Conservation (phyloP, 805 yeast genomes). For the Lipomyces starkeyi region DNA sequence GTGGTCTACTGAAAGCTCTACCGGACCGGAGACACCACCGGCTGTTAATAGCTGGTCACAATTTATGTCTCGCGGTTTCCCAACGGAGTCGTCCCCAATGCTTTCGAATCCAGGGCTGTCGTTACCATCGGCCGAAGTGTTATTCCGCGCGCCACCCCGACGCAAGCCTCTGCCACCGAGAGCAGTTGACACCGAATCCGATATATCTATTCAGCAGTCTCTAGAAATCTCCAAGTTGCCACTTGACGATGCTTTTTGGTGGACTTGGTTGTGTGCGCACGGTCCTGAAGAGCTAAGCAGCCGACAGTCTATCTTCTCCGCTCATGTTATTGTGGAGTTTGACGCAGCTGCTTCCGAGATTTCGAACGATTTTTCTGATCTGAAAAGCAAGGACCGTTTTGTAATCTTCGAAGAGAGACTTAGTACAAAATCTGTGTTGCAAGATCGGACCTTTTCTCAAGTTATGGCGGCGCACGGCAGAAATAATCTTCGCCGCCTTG, state of each 20-base stretch:
- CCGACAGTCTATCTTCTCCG: conserved; percentile 17
- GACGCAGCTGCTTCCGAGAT: conserved; percentile 2
- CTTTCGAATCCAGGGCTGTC: neutral
- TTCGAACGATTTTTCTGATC: neutral
- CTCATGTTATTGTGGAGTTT: conserved; percentile 23
- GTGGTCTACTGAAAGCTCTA: neutral
- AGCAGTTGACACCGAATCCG: neutral
- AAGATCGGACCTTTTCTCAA: neutral
- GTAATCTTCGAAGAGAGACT: conserved; percentile 10
- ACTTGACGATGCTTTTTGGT: conserved; percentile 29
- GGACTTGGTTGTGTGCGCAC: conserved; percentile 32
- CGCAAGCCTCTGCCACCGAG: neutral
- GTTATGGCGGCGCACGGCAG: neutral
- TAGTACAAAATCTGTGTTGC: neutral
- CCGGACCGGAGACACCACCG: neutral
- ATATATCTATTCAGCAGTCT: neutral
- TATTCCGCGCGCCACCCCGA: neutral
- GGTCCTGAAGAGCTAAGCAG: conserved; percentile 27
- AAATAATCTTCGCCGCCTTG: conserved; percentile 16
- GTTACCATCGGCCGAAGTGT: conserved; percentile 3
- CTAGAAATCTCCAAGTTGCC: conserved; percentile 20
- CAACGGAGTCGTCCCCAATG: neutral
- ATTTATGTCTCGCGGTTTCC: neutral
- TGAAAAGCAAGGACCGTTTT: neutral
- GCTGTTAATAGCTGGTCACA: neutral